phyloP scores from a whole-genome alignment of 2,329 filamentous ascomycete species.

The Sarocladium oryzae region DNA sequence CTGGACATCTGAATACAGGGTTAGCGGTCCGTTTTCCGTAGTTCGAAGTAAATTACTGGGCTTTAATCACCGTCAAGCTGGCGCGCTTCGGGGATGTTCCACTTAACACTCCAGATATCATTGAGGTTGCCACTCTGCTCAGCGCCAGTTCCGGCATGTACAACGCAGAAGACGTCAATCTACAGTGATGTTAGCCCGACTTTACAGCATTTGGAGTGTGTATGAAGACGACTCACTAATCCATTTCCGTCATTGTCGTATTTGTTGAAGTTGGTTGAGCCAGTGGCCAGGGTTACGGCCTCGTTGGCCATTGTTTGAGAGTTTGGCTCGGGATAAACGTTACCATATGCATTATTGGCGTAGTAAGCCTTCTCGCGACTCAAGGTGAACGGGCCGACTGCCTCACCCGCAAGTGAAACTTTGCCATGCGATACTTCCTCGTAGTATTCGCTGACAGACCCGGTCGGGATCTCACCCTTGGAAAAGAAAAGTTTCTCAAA shows the following conservation, averaged over 20 bases:
- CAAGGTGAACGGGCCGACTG: not conserved
- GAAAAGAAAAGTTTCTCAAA: constrained; percentile 6
- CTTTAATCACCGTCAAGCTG: not conserved
- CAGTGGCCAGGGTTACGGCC: not conserved
- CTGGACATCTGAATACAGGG: constrained; percentile 2
- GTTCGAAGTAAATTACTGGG: too few relatives aligned
- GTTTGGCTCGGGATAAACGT: not conserved
- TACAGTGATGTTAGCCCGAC: not conserved
- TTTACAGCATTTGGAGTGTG: too few relatives aligned
- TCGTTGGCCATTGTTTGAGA: constrained; percentile 1
- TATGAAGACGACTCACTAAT: constrained; percentile 2
- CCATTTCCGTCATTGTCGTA: constrained; percentile 5
- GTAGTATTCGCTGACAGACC: constrained; percentile 1
- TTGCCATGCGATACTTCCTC: constrained; percentile 3
- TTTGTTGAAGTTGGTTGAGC: not conserved
- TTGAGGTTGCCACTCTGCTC: constrained; percentile 1
- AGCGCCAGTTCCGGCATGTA: constrained; percentile 1
- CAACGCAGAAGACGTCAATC: constrained; percentile 8
- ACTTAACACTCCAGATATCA: constrained; percentile 8
- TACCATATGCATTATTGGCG: not conserved
- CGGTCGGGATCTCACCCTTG: not conserved
- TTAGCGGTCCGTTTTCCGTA: too few relatives aligned
- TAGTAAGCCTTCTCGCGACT: constrained; percentile 6
- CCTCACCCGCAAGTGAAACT: not conserved
- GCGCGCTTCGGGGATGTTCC: constrained; percentile 1